These are phyloP conservation scores for Parastagonospora nodorum DNA, from an alignment of 2,329 filamentous ascomycete genomes.

Conservation along the genomic window DNA sequence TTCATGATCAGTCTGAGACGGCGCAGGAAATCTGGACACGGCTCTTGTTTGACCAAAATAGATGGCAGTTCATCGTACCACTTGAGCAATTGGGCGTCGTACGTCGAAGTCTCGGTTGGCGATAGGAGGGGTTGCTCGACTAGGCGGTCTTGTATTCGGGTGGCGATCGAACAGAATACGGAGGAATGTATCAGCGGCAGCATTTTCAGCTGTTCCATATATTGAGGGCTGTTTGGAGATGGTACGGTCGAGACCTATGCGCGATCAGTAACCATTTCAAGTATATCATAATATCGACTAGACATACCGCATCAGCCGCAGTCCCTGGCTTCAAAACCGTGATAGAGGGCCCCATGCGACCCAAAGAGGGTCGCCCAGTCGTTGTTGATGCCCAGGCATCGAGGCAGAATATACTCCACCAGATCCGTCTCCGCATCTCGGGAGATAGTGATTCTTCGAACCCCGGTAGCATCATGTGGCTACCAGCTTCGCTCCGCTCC, in stretches of 20 bases:
- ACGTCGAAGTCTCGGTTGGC: conserved; percentile 67
- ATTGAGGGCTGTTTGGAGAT: conserved; percentile 42
- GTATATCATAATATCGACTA: not conserved
- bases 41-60: conserved; percentile 57
- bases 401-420: conserved; percentile 53
- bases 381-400: conserved; percentile 53
- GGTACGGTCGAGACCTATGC: conserved; percentile 24
- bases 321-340: conserved; percentile 46
- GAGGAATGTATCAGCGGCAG: conserved; percentile 77
- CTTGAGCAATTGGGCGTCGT: conserved; percentile 70
- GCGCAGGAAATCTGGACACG: conserved; percentile 71
- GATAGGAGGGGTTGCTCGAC: conserved; percentile 70
- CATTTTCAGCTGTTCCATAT: conserved; percentile 65
- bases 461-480: conserved; percentile 22
- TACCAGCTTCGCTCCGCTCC: conserved; percentile 33
- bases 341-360: conserved; percentile 46
- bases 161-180: conserved; percentile 79
- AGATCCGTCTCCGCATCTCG: conserved; percentile 49
- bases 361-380: conserved; percentile 49
- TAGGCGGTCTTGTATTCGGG: conserved; percentile 75
- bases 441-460: conserved; percentile 44
- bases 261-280: conserved; percentile 5
- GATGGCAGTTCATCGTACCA: conserved; percentile 74
- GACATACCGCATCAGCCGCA: conserved; percentile 35
- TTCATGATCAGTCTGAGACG: conserved; percentile 77